phyloP scores from a whole-genome alignment of 2,329 filamentous ascomycete genomes.

The Leptodontidium sp. region DNA sequence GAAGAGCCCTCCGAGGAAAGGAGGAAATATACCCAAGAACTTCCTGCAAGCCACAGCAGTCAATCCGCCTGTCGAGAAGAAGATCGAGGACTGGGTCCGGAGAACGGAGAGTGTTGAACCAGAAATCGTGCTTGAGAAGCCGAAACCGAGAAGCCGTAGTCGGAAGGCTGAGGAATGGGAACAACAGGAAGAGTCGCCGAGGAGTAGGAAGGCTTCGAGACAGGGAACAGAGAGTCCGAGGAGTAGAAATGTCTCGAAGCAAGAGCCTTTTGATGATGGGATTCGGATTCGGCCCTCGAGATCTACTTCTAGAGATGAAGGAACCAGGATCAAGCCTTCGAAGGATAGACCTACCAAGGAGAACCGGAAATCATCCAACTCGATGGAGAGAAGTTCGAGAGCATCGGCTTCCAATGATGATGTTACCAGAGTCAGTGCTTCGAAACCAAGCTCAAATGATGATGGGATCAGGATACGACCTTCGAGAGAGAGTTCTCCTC shows the following conservation, averaged over 20 bases:
- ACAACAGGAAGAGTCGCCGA: conserved; percentile 16
- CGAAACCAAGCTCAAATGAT: conserved; percentile 34
- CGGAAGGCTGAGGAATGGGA: conserved; percentile 22
- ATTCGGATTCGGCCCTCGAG: conserved; percentile 52
- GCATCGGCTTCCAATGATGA: conserved; percentile 26
- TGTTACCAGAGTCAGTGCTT: conserved; percentile 41
- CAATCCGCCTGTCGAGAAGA: conserved; percentile 64
- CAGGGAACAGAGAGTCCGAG: conserved; percentile 19
- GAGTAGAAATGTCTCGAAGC: conserved; percentile 34
- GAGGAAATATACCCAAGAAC: conserved; percentile 60
- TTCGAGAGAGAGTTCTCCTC: conserved; percentile 28
- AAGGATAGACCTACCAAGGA: conserved; percentile 40
- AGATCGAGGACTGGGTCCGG: conserved; percentile 68
- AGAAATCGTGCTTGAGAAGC: conserved; percentile 23
- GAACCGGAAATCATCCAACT: conserved; percentile 31
- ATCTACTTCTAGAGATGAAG: conserved; percentile 34
- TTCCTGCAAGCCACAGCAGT: conserved; percentile 62
- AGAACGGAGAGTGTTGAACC: conserved; percentile 32
- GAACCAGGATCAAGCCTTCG: conserved; percentile 39
- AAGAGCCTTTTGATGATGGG: conserved; percentile 47
- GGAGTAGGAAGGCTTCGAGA: conserved; percentile 1
- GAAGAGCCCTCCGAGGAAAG: conserved; percentile 55
- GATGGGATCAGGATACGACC: conserved; percentile 40
- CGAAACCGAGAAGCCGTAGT: conserved; percentile 16
- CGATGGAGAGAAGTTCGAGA: conserved; percentile 34